Base-by-base conservation (phyloP, 2,329 filamentous ascomycete species). In the Sporothrix euskadiensis region DNA sequence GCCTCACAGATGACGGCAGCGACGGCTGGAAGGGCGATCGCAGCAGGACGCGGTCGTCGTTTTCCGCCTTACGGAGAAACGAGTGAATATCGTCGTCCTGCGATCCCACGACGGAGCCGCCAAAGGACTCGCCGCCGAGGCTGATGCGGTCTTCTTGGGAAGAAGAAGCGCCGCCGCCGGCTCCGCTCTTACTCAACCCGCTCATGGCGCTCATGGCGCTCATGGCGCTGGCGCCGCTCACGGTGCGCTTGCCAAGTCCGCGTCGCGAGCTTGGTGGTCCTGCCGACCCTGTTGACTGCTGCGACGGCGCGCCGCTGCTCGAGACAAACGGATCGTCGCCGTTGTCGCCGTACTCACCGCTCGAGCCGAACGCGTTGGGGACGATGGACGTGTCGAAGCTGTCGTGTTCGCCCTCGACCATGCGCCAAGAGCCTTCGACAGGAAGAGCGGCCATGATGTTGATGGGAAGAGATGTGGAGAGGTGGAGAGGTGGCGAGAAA, bases 331-430 rank as follows among this genome's bases (percentile, higher is more conserved):
- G 69, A 8, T 73, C 69, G 6, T 72, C 61, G 61, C 61, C 61
- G n/a, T 52, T 44, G 59, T 22, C 16, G 16, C 22, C 47, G 39
- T 52, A 32, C 9, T 71, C 59, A 59, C 83, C 81, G 77, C 83
- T 83, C 63, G 83, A 84, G 1, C 82, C 74, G 69, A 82, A 76
- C 32, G 80, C 84, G 41, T 85, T 79, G 47, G 85, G 83, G 19
- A 88, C 80, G 71, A 88, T 82, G 10, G 85, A 84, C 6, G 87
- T 88, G 76, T 88, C 87, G 78, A 89, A 89, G 77, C 86, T 88
- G 78, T 89, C 87, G 78, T 89, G 85, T 73, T 89, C 87, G 78
- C 84, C 87, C 73, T 89, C 88, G 14, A 89, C 87, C 81, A 89
- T 84, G 76, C 88, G 87, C 88, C 88, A 89, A 26, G 87, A 89